phyloP scores from a whole-genome alignment of 1,139 yeast species.

The Magnusiomyces sp. region DNA sequence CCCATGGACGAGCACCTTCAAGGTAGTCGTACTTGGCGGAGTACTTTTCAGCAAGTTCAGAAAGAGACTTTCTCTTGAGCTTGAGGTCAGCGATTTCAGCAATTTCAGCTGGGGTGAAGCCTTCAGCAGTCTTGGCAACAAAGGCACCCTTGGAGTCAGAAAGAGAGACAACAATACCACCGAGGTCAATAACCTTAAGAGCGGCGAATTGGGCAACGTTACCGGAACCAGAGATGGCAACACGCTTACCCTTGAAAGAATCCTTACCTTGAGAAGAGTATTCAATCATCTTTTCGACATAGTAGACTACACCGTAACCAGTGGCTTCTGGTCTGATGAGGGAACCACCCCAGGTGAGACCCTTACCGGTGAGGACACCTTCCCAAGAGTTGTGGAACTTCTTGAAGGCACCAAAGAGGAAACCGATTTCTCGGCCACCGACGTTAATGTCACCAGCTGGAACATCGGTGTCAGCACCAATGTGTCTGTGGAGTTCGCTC shows the following conservation, averaged over 20 bases:
- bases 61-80: constrained; percentile 68
- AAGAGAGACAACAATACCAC: constrained; percentile 87
- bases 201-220: constrained; percentile 99
- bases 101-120: constrained; percentile 78
- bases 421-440: constrained; percentile 90
- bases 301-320: constrained; percentile 95
- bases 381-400: constrained; percentile 86
- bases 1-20: constrained; percentile 96
- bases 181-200: constrained; percentile 90
- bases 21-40: constrained; percentile 55
- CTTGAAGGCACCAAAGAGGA: constrained; percentile 95
- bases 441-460: constrained; percentile 97
- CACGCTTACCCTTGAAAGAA: constrained; percentile 84
- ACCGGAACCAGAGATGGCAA: constrained; percentile 96
- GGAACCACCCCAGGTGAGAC: constrained; percentile 97
- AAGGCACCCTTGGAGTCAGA: constrained; percentile 93
- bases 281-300: constrained; percentile 96
- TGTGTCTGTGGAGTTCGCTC: constrained; percentile 92
- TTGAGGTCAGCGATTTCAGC: constrained; percentile 72
- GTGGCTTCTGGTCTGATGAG: constrained; percentile 99
- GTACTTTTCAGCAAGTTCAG: constrained; percentile 54
- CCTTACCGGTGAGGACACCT: constrained; percentile 97
- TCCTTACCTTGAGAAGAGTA: constrained; percentile 85
- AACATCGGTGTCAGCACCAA: constrained; percentile 95
- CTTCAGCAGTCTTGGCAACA: constrained; percentile 45